A percentile compares a stretch with the other conserved stretches of the same genome.
phyloP scores from a whole-genome alignment of 2,329 filamentous ascomycete genomes.

The Metarhizium rileyi region DNA sequence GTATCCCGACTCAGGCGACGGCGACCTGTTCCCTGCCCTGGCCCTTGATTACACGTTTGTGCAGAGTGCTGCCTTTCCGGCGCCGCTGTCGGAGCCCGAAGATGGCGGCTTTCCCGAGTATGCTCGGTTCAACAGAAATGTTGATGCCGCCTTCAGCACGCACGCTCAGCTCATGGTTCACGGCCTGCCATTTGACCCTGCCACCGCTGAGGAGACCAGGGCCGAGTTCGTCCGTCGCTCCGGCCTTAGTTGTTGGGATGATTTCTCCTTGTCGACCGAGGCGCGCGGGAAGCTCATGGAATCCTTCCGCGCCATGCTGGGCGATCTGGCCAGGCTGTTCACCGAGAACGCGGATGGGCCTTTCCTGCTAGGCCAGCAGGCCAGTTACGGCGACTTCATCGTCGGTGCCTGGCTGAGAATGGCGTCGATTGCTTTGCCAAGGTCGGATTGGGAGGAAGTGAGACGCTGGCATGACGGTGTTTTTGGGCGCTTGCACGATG shows the following conservation, averaged over 20 bases:
- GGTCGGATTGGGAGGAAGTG: slow-evolving; percentile 37
- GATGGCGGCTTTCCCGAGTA: slow-evolving; percentile 15
- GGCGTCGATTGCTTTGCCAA: slow-evolving; percentile 28
- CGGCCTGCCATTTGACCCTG: slow-evolving; percentile 41
- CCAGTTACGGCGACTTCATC: slow-evolving; percentile 46
- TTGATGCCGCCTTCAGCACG: slow-evolving; percentile 44
- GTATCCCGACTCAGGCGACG: slow-evolving; percentile 30
- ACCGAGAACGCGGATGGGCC: slow-evolving; percentile 29
- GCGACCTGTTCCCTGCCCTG: slow-evolving; percentile 37
- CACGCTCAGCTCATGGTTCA: slow-evolving; percentile 31
- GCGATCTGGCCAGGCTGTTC: slow-evolving; percentile 32
- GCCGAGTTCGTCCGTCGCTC: slow-evolving; percentile 39
- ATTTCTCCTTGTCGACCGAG: slow-evolving; percentile 28
- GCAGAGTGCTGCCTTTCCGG: slow-evolving; percentile 13
- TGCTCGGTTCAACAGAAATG: slow-evolving; percentile 37
- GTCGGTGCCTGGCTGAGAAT: slow-evolving; percentile 47
- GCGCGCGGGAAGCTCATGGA: slow-evolving; percentile 25
- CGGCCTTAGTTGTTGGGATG: slow-evolving; percentile 33
- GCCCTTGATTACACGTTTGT: slow-evolving; percentile 30
- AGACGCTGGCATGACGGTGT: slow-evolving; percentile 38
- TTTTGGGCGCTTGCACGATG: slow-evolving; percentile 41
- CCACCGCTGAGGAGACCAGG: slow-evolving; percentile 31
- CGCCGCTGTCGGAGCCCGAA: slow-evolving; percentile 27
- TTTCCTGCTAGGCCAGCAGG: slow-evolving; percentile 34
- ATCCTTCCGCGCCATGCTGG: slow-evolving; percentile 32